Evolutionary conservation across 2,329 filamentous ascomycete genomes (phyloP).

Genomic region (Ilyonectria destructans): DNA sequence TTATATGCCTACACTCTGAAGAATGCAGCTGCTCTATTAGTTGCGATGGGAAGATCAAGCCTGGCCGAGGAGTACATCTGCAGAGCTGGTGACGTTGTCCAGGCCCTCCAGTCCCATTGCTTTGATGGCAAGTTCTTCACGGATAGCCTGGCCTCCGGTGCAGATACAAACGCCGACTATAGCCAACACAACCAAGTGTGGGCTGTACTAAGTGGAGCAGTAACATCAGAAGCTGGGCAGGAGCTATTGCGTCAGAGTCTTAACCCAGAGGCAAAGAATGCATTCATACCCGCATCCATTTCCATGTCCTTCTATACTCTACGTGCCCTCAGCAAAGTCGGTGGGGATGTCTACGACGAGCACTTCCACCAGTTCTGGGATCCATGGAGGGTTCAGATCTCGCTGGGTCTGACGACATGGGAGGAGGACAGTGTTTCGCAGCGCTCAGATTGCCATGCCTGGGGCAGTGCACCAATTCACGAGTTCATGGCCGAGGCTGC

Average conservation of each 20-base stretch:
- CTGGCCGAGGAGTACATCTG: constrained; percentile 48
- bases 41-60: constrained; percentile 51
- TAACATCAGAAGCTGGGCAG: not conserved
- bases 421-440: constrained; percentile 38
- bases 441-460: constrained; percentile 44
- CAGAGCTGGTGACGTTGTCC: constrained; percentile 42
- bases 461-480: constrained; percentile 37
- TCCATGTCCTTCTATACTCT: constrained; percentile 43
- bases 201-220: constrained; percentile 53
- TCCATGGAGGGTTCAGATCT: constrained; percentile 35
- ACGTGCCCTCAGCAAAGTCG: constrained; percentile 30
- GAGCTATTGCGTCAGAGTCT: not conserved
- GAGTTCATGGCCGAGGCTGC: constrained; percentile 41
- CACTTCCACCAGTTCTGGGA: constrained; percentile 37
- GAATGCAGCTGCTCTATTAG: constrained; percentile 51
- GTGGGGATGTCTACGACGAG: constrained; percentile 32
- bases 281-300: constrained; percentile 11
- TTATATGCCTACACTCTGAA: constrained; percentile 58
- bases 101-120: constrained; percentile 49
- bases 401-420: constrained; percentile 39
- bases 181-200: constrained; percentile 56
- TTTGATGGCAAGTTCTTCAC: constrained; percentile 53
- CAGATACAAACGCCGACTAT: constrained; percentile 38
- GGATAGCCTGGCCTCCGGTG: constrained; percentile 51
- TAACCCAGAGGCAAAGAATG: not conserved